These are phyloP conservation scores for Rhododendron molle DNA, from an alignment of 148 eudicot species.

Conservation along the genomic window DNA sequence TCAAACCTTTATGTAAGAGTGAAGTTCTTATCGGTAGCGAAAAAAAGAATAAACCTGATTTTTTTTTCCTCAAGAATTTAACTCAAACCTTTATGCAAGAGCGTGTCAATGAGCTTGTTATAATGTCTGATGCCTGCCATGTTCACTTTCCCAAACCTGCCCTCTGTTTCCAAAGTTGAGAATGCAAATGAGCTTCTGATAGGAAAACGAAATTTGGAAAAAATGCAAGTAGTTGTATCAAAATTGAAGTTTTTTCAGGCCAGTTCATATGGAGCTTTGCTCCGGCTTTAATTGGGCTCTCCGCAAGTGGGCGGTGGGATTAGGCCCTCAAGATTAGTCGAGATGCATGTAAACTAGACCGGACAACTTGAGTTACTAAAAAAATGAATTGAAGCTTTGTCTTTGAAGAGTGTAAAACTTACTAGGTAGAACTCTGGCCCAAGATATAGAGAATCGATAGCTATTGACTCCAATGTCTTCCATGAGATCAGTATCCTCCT, in stretches of 20 bases:
- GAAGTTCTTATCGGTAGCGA: not conserved
- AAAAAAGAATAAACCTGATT: not conserved
- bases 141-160: conserved; percentile 55
- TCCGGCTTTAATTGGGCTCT: no score
- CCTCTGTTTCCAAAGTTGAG: conserved; percentile 37
- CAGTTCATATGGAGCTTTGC: no score
- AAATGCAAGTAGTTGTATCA: not conserved
- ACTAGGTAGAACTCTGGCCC: conserved; percentile 77
- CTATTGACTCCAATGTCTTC: conserved; percentile 51
- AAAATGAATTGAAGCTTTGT: not conserved
- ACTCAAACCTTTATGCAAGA: conserved; percentile 46
- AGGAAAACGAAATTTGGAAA: not conserved
- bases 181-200: not conserved
- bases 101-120: conserved; percentile 49
- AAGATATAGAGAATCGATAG: conserved; percentile 66
- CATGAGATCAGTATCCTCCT: conserved; percentile 68
- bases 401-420: conserved; percentile 10
- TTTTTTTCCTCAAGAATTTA: not conserved
- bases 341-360: no score
- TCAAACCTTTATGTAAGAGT: conserved; percentile 49
- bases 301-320: no score
- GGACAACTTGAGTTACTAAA: no score
- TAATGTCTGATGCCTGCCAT: conserved; percentile 49
- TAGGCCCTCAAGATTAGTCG: no score
- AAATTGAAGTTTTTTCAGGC: not conserved